Evolutionary conservation across 768 basidiomycete species (phyloP), one percentile per base, ranked within the genome.

Genomic region (Gyrodon lividus): DNA sequence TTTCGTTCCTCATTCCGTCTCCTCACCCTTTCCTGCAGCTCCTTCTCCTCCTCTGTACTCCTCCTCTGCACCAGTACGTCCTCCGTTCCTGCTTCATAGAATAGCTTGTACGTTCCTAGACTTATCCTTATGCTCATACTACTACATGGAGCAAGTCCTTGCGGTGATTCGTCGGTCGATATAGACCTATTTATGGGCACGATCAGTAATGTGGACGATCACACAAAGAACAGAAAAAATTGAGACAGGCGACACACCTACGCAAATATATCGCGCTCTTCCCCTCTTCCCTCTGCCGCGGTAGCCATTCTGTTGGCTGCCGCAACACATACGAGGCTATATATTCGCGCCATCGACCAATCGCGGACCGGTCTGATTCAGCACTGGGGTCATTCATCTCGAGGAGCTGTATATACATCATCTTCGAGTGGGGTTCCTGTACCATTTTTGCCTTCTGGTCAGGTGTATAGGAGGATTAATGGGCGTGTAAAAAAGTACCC

Each of bases 271-370:
- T 68, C 54, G 56, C 54, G 67, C 71, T 50, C 61, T 61, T 68
- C 70, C 70, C 55, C 54, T 65, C 60, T 52, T 62, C 63, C 70
- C 48, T 63, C 53, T 58, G 61, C 52, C 70, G 72, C 2, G 80
- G 79, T 38, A 79, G 37, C 87, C 88, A 88, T 59, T 90, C 89
- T 12, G 87, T 89, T 6, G 83, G 80, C 54, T 85, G 74, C 37
- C 73, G 77, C 73, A 86, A 77, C 55, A 87, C 83, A 60, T 84
- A 92, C 34, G 84, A 83, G 60, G 83, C 82, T 52, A 86, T 72
- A 60, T 92, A 91, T 63, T 81, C 85, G 43, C 81, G 71, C 89
- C 90, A 92, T 46, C 88, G 82, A 39, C 72, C 74, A 14, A 69
- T 51, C 31, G 74, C 59, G 10, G 75, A 72, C 41, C 76, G 77